Base-by-base conservation (phyloP, 2,329 filamentous ascomycete species). In the Phaeosphaeriaceae sp. region DNA sequence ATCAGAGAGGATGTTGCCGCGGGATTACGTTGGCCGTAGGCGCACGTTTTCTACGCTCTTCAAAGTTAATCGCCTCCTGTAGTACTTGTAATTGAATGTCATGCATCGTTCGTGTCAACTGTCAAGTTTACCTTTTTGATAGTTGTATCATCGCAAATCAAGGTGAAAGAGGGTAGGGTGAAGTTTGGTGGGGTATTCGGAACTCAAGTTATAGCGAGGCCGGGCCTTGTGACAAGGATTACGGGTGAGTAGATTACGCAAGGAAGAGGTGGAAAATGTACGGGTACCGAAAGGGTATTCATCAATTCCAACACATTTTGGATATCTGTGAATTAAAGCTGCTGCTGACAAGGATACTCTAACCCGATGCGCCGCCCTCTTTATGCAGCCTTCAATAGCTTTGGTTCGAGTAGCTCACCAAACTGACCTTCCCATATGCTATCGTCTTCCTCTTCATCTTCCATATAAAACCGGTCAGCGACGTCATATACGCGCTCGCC, bases 401-500 rank as follows among this genome's bases (percentile, higher is more conserved):
- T 70, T 4, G 57, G 56, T 42, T 67, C 63, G 2, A 70, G 16
- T n/a, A 71, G 46, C 46, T 71, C 67, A 15, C 42, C 47, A 38
- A 68, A 68, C 15, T 48, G 52, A 2, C 61, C 59, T 34, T 67
- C 61, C 61, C 61, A 65, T 6, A 66, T 20, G 3, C 61, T 57
- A 18, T 61, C 58, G 6, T 70, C 64, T 29, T 63, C 63, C 4
- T 63, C 65, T 6, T 64, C 66, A 4, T 60, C 61, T 13, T 50
- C 53, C 58, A 70, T 56, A 17, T 54, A 53, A 29, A 70, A 63
- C 8, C 56, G 81, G 6, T 67, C 66, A 9, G 83, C 83, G 49
- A 86, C 89, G 54, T 82, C 85, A 61, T 93, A 96, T 8, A 90
- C 73, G 8, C 90, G 82, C 53, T 88, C 79, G 0, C 90, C 91